Percentiles rank a stretch among this genome's conserved stretches.
phyloP scores from a whole-genome alignment of 805 yeast species.

The Lachancea meyersii region DNA sequence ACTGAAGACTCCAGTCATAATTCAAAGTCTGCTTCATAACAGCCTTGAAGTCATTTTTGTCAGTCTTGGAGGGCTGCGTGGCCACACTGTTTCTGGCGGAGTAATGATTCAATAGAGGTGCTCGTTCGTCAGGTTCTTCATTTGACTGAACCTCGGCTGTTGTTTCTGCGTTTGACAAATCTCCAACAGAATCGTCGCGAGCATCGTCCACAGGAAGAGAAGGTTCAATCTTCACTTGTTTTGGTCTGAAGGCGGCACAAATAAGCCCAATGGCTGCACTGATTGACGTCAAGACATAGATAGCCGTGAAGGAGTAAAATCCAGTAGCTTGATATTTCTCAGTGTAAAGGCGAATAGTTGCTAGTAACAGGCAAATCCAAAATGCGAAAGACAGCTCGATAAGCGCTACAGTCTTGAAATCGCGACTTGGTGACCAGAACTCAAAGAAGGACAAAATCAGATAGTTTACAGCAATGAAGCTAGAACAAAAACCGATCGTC shows the following conservation, averaged over 20 bases:
- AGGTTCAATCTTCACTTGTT: background rate
- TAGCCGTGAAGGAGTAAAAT: conserved; percentile 41
- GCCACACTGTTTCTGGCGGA: conserved; percentile 13
- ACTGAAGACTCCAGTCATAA: conserved; percentile 81
- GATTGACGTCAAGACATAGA: conserved; percentile 42
- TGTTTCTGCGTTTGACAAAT: background rate
- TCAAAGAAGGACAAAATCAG: conserved; percentile 40
- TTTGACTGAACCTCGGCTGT: background rate
- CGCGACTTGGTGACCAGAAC: conserved; percentile 42
- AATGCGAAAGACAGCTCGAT: conserved; percentile 47
- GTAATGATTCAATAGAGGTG: conserved; percentile 29
- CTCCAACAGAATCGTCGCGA: no score
- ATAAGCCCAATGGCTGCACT: conserved; percentile 47
- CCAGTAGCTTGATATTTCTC: conserved; percentile 45
- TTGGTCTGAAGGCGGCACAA: conserved; percentile 9
- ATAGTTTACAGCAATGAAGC: conserved; percentile 51
- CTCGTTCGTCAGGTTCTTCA: conserved; percentile 23
- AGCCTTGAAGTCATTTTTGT: background rate
- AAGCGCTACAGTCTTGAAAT: conserved; percentile 53
- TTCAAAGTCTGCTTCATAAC: conserved; percentile 37
- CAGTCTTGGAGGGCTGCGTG: conserved; percentile 3
- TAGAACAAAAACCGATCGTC: conserved; percentile 41
- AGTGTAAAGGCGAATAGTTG: conserved; percentile 44
- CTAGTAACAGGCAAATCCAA: conserved; percentile 52
- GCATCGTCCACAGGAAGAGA: background rate